Conservation (phyloP, 192 early-diverging fungal species). For the Thoreauomyces humboldtii region DNA sequence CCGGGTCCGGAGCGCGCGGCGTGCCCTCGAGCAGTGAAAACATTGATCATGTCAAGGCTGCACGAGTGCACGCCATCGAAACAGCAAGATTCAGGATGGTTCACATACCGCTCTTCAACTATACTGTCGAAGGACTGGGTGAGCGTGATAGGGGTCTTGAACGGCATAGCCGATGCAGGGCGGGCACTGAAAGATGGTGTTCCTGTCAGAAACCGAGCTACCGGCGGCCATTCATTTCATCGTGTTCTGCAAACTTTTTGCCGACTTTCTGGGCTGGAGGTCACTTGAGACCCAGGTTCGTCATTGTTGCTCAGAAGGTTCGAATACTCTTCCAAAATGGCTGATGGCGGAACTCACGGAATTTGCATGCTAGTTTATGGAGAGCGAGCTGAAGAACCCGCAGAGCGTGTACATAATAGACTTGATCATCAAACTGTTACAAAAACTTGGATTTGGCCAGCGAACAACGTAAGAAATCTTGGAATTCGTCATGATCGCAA, state of each 20-base stretch:
- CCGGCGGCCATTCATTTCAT: background rate
- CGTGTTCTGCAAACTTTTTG: conserved; percentile 2
- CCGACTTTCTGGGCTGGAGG: background rate
- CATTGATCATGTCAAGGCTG: too few species aligned
- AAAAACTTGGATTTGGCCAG: background rate
- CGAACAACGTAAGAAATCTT: too few species aligned
- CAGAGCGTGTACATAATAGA: conserved; percentile 1
- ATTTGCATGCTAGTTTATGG: background rate
- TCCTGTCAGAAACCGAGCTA: background rate
- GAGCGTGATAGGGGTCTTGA: too few species aligned
- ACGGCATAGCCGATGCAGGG: too few species aligned
- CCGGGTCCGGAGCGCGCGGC: background rate
- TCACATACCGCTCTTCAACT: background rate
- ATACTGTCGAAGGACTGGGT: background rate
- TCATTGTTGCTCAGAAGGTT: too few species aligned
- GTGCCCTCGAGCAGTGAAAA: background rate
- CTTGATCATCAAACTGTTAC: conserved; percentile 1
- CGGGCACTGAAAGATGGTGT: background rate
- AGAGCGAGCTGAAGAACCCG: background rate
- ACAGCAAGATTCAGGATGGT: background rate
- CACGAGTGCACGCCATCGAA: too few species aligned
- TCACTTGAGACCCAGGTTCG: too few species aligned
- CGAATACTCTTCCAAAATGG: too few species aligned
- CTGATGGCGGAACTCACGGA: too few species aligned
- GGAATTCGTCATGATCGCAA: too few species aligned